Evolutionary conservation across 2,329 filamentous ascomycete species (phyloP), one percentile per base, ranked within the genome.

Genomic region (Penicillium decumbens): DNA sequence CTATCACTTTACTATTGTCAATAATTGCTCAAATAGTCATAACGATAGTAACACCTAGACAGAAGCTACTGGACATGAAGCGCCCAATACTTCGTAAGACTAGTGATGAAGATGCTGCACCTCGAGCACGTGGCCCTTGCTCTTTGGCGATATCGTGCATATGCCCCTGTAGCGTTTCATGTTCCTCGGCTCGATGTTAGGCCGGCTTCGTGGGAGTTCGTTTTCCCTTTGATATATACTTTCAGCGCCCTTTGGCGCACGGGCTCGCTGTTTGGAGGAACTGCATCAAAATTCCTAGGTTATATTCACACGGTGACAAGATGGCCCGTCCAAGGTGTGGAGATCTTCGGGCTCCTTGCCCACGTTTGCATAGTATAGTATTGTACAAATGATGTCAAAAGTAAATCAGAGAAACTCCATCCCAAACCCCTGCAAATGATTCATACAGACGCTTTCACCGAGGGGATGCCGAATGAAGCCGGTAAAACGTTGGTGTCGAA

Each of bases 341-440:
- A 39, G 30, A 41, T 27, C 29, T 47, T 50, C 39, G 50, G 49
- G 47, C 41, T 27, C 43, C 45, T 23, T 39, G 41, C 47, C 52
- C 52, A 41, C 37, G 45, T 28, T 50, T 46, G 38, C 23, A 27
- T 40, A 53, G 46, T 60, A 58, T 52, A 53, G 46, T 60, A 58
- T 52, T 54, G 50, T 59, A 59, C 55, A 60, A 45, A 43, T 58
- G 27, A 49, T 53, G 45, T 53, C 43, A 49, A 50, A 49, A 24
- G 23, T 50, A 57, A 18, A 47, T 35, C 41, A 40, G 51, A 50
- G 54, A 39, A 55, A 60, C 57, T 59, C 58, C 47, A 57, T 48
- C 50, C 58, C 53, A 58, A 58, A 55, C 53, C 56, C 55, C 53
- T 55, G 55, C 50, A 56, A 55, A 48, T 54, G 45, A 49, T 55